phyloP scores from a whole-genome alignment of 768 basidiomycete genomes.

The Naganishia vaughanmartiniae region DNA sequence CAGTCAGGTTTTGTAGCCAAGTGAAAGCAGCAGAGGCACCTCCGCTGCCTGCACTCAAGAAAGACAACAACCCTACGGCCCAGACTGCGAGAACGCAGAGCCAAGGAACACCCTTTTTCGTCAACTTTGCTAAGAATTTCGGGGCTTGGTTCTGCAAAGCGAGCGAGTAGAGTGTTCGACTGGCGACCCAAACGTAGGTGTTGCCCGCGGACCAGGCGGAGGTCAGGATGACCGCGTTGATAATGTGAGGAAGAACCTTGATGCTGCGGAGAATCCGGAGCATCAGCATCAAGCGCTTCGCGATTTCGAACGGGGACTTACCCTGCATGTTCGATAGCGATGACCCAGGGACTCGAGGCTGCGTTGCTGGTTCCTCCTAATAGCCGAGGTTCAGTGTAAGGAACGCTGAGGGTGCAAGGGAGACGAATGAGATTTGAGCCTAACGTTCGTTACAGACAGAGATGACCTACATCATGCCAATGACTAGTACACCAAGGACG shows the following conservation, averaged over 20 bases:
- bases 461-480: constrained; percentile 42
- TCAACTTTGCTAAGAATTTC: constrained; percentile 39
- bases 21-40: constrained; percentile 35
- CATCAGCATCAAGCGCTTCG: neutral
- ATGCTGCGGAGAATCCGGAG: constrained; percentile 28
- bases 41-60: constrained; percentile 29
- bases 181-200: constrained; percentile 42
- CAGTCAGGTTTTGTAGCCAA: constrained; percentile 39
- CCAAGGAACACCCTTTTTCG: constrained; percentile 47
- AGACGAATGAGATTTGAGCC: neutral
- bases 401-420: constrained; percentile 31
- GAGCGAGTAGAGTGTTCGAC: constrained; percentile 47
- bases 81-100: constrained; percentile 40
- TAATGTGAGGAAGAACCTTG: constrained; percentile 42
- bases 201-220: constrained; percentile 46
- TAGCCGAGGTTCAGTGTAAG: constrained; percentile 37
- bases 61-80: constrained; percentile 30
- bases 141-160: constrained; percentile 47
- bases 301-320: neutral
- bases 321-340: constrained; percentile 45
- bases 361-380: constrained; percentile 40
- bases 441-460: neutral
- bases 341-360: constrained; percentile 51
- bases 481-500: constrained; percentile 41
- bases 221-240: constrained; percentile 45